phyloP scores from a whole-genome alignment of 1,139 yeast genomes.

The Kodamaea sp. region DNA sequence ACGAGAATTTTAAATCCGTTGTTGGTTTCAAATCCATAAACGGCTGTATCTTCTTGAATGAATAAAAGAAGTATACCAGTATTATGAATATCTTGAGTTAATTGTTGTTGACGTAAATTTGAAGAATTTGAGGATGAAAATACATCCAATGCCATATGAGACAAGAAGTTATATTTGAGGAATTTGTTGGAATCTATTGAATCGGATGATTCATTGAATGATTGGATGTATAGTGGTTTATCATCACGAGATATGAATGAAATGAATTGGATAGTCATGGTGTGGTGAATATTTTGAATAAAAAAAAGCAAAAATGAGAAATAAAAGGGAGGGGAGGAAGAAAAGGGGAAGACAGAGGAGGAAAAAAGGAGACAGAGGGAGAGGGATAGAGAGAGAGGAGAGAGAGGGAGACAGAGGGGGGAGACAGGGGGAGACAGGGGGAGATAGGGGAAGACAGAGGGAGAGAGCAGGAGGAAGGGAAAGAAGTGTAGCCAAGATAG shows the following conservation, averaged over 20 bases:
- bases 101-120: slow-evolving; percentile 39
- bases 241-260: slow-evolving; percentile 55
- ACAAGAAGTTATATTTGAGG: slow-evolving; percentile 56
- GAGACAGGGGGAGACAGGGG: too few species aligned
- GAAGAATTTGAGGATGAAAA: slow-evolving; percentile 52
- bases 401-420: too few species aligned
- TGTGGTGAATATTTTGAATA: slow-evolving; percentile 4
- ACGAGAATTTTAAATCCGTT: slow-evolving; percentile 59
- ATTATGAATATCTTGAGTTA: slow-evolving; percentile 21
- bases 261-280: slow-evolving; percentile 35
- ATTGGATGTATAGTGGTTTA: slow-evolving; percentile 57
- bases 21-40: slow-evolving; percentile 59
- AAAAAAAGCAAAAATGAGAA: neutral
- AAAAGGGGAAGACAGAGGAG: neutral
- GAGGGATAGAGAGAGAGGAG: too few species aligned
- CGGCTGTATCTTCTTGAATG: slow-evolving; percentile 57
- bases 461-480: too few species aligned
- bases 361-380: too few species aligned
- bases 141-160: slow-evolving; percentile 66
- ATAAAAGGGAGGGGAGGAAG: too few species aligned
- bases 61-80: slow-evolving; percentile 44
- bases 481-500: too few species aligned
- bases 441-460: too few species aligned
- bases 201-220: slow-evolving; percentile 26
- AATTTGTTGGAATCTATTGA: slow-evolving; percentile 36